Evolutionary conservation across 2,329 filamentous ascomycete species (phyloP).

Genomic region (Ciborinia camelliae): DNA sequence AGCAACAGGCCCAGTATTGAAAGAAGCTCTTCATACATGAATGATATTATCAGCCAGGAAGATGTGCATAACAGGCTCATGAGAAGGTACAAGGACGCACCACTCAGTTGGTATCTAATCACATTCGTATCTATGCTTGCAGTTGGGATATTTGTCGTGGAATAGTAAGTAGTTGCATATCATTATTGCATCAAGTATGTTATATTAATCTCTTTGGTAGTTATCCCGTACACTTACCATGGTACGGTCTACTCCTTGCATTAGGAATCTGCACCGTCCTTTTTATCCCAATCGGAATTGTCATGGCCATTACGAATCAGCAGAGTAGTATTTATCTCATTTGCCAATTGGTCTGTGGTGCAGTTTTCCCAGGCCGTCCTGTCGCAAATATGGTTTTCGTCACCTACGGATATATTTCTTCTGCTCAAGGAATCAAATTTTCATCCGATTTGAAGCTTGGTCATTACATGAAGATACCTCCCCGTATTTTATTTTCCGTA

Average conservation of each 20-base stretch:
- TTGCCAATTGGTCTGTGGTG: constrained; percentile 80
- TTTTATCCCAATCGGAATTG: constrained; percentile 87
- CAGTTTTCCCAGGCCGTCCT: constrained; percentile 76
- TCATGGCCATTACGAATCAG: constrained; percentile 90
- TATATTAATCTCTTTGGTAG: constrained; percentile 39
- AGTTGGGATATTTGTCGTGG: constrained; percentile 78
- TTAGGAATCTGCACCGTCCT: constrained; percentile 74
- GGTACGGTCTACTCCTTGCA: constrained; percentile 80
- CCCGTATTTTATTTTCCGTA: constrained; percentile 72
- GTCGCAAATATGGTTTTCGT: constrained; percentile 94
- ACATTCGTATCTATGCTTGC: constrained; percentile 74
- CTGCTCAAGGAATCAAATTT: constrained; percentile 85
- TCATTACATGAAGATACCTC: constrained; percentile 85
- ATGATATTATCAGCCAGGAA: constrained; percentile 62
- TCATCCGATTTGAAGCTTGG: constrained; percentile 83
- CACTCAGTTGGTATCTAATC: constrained; percentile 74
- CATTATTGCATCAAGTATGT: background rate
- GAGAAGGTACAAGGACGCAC: constrained; percentile 77
- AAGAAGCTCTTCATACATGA: constrained; percentile 43
- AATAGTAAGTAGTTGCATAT: constrained; percentile 59
- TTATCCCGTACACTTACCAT: constrained; percentile 77
- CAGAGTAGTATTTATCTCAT: constrained; percentile 84
- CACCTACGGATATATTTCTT: constrained; percentile 86
- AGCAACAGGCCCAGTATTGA: constrained; percentile 24
- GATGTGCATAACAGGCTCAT: constrained; percentile 84